A percentile compares a stretch with the other conserved stretches of the same genome.
Conservation (phyloP, 2,329 filamentous ascomycete genomes). For the Cryphonectria parasitica region DNA sequence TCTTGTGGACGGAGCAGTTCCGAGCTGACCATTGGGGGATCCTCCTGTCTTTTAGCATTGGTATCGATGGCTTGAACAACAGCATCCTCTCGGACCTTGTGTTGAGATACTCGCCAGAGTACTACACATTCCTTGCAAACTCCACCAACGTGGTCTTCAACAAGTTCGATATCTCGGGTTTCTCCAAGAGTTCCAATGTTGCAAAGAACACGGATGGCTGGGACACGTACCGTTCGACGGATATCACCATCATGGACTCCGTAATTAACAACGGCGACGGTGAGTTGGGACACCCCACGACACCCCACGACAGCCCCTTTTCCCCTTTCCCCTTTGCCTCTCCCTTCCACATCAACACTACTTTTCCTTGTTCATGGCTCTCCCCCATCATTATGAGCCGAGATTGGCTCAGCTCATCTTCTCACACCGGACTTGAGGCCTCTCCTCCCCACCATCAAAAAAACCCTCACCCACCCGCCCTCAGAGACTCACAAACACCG, state of each 20-base stretch:
- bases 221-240: slow-evolving; percentile 63
- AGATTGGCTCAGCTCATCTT: background rate
- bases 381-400: background rate
- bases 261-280: slow-evolving; percentile 68
- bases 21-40: slow-evolving; percentile 9
- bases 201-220: slow-evolving; percentile 70
- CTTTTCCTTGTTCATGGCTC: no score
- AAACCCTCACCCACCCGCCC: background rate
- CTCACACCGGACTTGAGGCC: background rate
- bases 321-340: background rate
- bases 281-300: slow-evolving; percentile 32
- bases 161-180: slow-evolving; percentile 62
- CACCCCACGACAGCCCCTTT: background rate
- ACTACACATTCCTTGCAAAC: slow-evolving; percentile 66
- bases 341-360: background rate
- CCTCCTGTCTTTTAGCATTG: slow-evolving; percentile 42
- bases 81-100: slow-evolving; percentile 61
- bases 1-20: background rate
- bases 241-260: slow-evolving; percentile 66
- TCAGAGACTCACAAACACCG: background rate
- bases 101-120: slow-evolving; percentile 58
- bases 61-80: slow-evolving; percentile 59
- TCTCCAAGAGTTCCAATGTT: slow-evolving; percentile 51
- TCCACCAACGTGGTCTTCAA: slow-evolving; percentile 63
- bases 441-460: background rate